These are phyloP conservation scores for Fusarium sp. DNA, from an alignment of 2,329 filamentous ascomycete genomes.

Conservation along the genomic window DNA sequence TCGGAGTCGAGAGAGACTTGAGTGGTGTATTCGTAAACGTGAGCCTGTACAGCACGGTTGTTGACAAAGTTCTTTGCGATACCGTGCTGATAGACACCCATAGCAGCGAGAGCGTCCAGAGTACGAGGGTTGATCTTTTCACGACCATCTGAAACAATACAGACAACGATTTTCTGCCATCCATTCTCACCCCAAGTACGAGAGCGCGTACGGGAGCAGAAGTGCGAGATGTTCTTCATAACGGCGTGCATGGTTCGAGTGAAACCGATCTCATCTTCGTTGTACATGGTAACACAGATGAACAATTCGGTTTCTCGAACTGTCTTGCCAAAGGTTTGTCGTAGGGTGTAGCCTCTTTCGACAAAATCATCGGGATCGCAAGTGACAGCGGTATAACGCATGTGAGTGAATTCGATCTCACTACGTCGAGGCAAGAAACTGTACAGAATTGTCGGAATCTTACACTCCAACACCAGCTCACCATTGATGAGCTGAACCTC, in stretches of 20 bases:
- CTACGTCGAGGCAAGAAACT: constrained; percentile 94
- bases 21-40: constrained; percentile 99
- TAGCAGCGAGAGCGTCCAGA: constrained; percentile 91
- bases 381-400: constrained; percentile 98
- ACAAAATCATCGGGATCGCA: constrained; percentile 97
- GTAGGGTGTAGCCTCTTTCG: constrained; percentile 86
- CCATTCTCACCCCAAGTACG: constrained; percentile 96
- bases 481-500: constrained; percentile 97
- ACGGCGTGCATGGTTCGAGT: constrained; percentile 98
- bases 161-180: constrained; percentile 99
- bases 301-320: constrained; percentile 93
- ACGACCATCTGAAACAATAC: constrained; percentile 93
- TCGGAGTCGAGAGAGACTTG: constrained; percentile 96
- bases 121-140: constrained; percentile 91
- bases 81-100: constrained; percentile 97
- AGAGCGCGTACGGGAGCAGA: constrained; percentile 91
- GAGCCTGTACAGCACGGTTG: constrained; percentile 91
- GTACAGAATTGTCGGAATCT: constrained; percentile 98
- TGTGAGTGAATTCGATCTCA: constrained; percentile 96
- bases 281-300: constrained; percentile 99
- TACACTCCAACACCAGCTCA: constrained; percentile 97
- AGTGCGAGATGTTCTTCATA: constrained; percentile 97
- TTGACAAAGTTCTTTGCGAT: constrained; percentile 99
- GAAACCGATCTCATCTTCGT: constrained; percentile 96
- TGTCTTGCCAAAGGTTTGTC: constrained; percentile 87